phyloP scores from a whole-genome alignment of 495 filamentous ascomycete genomes.

The Aspergillus bridgeri region DNA sequence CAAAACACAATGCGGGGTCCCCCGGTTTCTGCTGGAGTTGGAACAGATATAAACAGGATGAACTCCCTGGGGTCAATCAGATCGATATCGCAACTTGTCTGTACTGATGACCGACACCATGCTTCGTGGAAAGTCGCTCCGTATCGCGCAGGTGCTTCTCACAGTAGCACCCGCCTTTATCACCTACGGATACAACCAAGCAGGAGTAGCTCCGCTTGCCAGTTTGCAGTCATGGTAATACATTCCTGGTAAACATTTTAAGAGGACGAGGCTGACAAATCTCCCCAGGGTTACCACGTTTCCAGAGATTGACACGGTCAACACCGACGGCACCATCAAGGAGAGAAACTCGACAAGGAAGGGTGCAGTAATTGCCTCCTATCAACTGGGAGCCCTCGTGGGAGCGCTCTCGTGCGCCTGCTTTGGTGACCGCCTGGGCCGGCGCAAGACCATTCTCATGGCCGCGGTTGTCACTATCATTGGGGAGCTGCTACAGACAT shows the following conservation, averaged over 20 bases:
- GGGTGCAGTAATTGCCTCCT: constrained; percentile 42
- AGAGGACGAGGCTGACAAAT: too few relatives aligned
- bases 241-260: too few relatives aligned
- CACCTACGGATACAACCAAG: constrained; percentile 35
- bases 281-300: constrained; percentile 27
- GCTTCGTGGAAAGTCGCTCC: constrained; percentile 12
- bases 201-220: constrained; percentile 24
- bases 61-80: too few relatives aligned
- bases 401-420: constrained; percentile 38
- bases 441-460: constrained; percentile 52
- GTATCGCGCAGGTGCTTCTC: constrained; percentile 27
- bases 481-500: constrained; percentile 47
- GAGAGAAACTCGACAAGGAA: constrained; percentile 29
- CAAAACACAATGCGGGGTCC: too few relatives aligned
- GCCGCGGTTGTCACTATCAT: constrained; percentile 47
- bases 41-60: too few relatives aligned
- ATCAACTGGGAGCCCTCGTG: constrained; percentile 41
- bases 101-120: too few relatives aligned
- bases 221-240: constrained; percentile 15
- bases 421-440: constrained; percentile 48
- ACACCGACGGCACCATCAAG: constrained; percentile 23
- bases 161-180: constrained; percentile 39
- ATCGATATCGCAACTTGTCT: too few relatives aligned
- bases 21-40: too few relatives aligned
- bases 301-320: constrained; percentile 33